Base-by-base conservation (phyloP, 1,284 basidiomycete genomes). In the Naganishia cerealis region DNA sequence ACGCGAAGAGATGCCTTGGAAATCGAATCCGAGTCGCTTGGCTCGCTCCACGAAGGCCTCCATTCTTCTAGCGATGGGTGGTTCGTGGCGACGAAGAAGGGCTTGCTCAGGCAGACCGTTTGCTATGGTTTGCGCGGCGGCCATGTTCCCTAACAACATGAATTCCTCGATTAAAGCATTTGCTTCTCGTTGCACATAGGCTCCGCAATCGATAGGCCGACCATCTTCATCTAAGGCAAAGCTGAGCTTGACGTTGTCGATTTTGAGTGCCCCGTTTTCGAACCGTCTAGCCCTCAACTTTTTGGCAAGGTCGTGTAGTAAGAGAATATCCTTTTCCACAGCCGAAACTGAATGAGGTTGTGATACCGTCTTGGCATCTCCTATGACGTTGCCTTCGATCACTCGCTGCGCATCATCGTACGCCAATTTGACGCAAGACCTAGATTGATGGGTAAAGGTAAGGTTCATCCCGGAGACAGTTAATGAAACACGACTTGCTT, bases 61-160 rank as follows among this genome's bases (percentile, higher is more conserved):
- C 67, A 96, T 81, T 61, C 94, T 88, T 70, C 95, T 88, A 67
- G 97, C 94, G 70, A 94, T 85, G 3, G 96, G 96, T 40, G 84
- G 86, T 79, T 98, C 95, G 75, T 99, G 94, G 65, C 95, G 90
- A 68, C 94, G 88, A 54, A 99, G 86, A 39, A 99, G 85, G 21
- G 95, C 91, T 78, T 97, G 92, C 77, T 99, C 95, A 43, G 95
- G 94, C 52, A 98, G 85, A 72, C 93, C 89, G 43, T 93, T 89
- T 26, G 94, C 95, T 73, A 98, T 88, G 76, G 94, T 89, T 75
- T 94, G 91, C 7, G 95, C 94, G 40, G 95, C 90, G 8, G 92
- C 84, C 48, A 88, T 88, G 78, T 99, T 99, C 71, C 91, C 88
- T 68, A 94, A 84, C 8, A 99, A 82, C 92, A 98, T 98, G 81